Conservation (phyloP, 495 filamentous ascomycete genomes). For the Gamarada debralockiae region DNA sequence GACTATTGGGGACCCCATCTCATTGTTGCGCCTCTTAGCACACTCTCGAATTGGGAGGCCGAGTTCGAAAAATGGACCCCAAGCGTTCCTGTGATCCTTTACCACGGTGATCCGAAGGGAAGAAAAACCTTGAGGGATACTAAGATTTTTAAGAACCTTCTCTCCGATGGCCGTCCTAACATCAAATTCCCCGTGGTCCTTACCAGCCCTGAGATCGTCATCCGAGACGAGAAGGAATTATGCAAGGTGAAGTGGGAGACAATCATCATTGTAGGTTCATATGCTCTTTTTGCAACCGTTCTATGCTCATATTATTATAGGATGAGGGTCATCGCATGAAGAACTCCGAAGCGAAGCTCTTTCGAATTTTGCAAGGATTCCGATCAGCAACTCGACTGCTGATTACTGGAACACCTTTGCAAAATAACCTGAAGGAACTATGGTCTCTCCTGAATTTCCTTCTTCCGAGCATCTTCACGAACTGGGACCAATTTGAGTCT, state of each 20-base stretch:
- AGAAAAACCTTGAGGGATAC: constrained; percentile 50
- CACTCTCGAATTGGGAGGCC: constrained; percentile 93
- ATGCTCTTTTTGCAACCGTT: neutral
- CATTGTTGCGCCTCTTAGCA: constrained; percentile 86
- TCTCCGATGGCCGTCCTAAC: constrained; percentile 47
- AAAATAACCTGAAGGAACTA: constrained; percentile 92
- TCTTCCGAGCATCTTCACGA: constrained; percentile 85
- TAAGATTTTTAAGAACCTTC: constrained; percentile 34
- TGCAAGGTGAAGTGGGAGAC: constrained; percentile 88
- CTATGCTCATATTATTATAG: constrained; percentile 28
- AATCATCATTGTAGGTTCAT: constrained; percentile 79
- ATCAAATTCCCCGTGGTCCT: constrained; percentile 83
- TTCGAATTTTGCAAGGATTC: constrained; percentile 81
- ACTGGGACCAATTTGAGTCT: constrained; percentile 82
- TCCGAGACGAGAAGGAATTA: constrained; percentile 80
- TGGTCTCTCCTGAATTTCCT: constrained; percentile 96
- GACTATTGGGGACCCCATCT: constrained; percentile 80
- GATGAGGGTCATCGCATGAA: constrained; percentile 98
- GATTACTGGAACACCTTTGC: constrained; percentile 91
- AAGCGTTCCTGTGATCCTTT: constrained; percentile 77
- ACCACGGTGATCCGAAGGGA: constrained; percentile 77
- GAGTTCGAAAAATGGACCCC: constrained; percentile 92
- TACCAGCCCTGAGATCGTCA: constrained; percentile 92
- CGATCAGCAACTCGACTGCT: constrained; percentile 85
- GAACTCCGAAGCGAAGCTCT: constrained; percentile 90